Evolutionary conservation across 495 filamentous ascomycete genomes (phyloP), one percentile per base, ranked within the genome.

Genomic region (Penicillium steckii): DNA sequence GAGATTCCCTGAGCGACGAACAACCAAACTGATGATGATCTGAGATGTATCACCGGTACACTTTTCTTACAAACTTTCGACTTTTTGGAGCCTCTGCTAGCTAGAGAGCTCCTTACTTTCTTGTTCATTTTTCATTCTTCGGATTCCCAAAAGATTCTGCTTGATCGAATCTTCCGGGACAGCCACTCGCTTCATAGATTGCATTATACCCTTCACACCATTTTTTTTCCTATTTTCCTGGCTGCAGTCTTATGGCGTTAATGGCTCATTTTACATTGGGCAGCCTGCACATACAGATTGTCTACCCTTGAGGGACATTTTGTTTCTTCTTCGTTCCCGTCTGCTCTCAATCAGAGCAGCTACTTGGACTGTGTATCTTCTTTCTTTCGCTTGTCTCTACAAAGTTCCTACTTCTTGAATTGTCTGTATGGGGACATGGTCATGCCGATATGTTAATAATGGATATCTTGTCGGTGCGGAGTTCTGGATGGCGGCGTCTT

Each of bases 21-120:
- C 86, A 62, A 96, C 91, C 50, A 81, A 81, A 70, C 67, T 96
- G 60, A 93, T 93, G 78, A 94, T 94, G 86, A 88, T 92, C 83
- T 88, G 72, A 80, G 55, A 10, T 42, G 19, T 52, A 25, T 6
- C n/a, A 1, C 22, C 24, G n/a, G 22, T 18, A 12, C 17, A 49
- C 10, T 37, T 50, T 1, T 29, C 13, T 22, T 21, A 9, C 18
- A 29, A 13, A 2, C 23, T 17, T 44, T 26, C 42, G n/a, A 29
- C 24, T 24, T 12, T 18, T 4, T 17, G n/a, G 23, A 29, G 24
- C 24, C 24, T 21, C 33, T n/a, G n/a, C n/a, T n/a, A n/a, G n/a
- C n/a, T 30, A 50, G 35, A 12, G 18, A 24, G 38, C 38, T 41
- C 38, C 22, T 8, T 40, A 2, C 46, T 55, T 33, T 37, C 22